Conservation (phyloP, 306 rosid genomes). For the Cicer cuneatum region DNA sequence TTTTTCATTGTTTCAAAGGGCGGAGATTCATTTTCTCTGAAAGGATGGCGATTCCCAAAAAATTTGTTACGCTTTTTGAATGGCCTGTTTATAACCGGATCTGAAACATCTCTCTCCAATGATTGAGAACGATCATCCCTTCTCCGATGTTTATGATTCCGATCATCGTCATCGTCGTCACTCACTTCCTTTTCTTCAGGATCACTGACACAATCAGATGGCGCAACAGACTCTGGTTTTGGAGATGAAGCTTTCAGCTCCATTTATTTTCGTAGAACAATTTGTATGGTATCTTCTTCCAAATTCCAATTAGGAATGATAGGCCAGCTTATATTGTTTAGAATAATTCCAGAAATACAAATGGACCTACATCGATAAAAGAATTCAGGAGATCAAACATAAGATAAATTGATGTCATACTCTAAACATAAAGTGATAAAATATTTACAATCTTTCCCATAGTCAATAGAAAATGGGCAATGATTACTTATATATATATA, state of each 20-base stretch:
- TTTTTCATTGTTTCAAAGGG: constrained; percentile 63
- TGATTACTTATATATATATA: neutral
- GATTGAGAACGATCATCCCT: constrained; percentile 79
- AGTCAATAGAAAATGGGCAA: constrained; percentile 2
- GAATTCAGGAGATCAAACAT: constrained; percentile 27
- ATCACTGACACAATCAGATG: constrained; percentile 72
- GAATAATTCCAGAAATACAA: constrained; percentile 38
- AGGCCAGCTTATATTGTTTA: constrained; percentile 48
- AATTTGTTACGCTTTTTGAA: constrained; percentile 76
- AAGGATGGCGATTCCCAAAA: constrained; percentile 68
- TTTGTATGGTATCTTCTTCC: constrained; percentile 49
- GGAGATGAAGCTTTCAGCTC: constrained; percentile 82
- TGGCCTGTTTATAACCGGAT: constrained; percentile 75
- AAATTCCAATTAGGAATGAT: constrained; percentile 47
- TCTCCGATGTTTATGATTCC: constrained; percentile 94
- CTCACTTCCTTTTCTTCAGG: constrained; percentile 96
- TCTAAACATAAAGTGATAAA: constrained; percentile 23
- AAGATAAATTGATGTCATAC: constrained; percentile 30
- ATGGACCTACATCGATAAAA: constrained; percentile 49
- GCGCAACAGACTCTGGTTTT: constrained; percentile 65
- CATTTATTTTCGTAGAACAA: constrained; percentile 54
- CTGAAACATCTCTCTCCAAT: constrained; percentile 75
- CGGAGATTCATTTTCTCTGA: constrained; percentile 82
- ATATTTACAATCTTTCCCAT: constrained; percentile 19
- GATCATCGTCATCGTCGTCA: constrained; percentile 94